Percentiles rank a stretch among this genome's conserved stretches.
These are phyloP conservation scores for Ascosphaera acerosa DNA, from an alignment of 2,329 filamentous ascomycete species.

Conservation along the genomic window DNA sequence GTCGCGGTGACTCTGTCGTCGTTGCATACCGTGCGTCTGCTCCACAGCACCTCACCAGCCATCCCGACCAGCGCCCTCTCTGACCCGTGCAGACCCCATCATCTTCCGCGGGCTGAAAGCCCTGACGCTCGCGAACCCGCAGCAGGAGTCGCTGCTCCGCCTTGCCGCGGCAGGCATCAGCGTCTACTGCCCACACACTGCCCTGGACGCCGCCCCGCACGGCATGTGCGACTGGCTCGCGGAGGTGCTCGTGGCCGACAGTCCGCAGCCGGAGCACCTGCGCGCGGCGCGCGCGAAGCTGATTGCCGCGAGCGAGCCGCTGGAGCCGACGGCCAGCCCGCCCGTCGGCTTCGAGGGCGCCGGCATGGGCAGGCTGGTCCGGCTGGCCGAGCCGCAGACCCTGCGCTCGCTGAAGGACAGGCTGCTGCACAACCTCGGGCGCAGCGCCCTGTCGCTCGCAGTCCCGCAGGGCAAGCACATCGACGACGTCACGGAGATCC, in stretches of 20 bases:
- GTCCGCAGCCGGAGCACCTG: slow-evolving; percentile 20
- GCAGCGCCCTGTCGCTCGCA: slow-evolving; percentile 37
- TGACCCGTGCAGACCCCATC: slow-evolving; percentile 45
- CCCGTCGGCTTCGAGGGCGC: slow-evolving; percentile 22
- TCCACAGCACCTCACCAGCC: no score
- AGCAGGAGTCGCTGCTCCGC: slow-evolving; percentile 62
- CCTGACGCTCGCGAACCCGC: slow-evolving; percentile 57
- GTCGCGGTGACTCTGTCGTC: slow-evolving; percentile 48
- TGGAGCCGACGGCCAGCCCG: slow-evolving; percentile 19
- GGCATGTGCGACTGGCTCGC: slow-evolving; percentile 91
- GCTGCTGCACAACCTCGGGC: slow-evolving; percentile 7
- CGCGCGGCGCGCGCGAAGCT: slow-evolving; percentile 14
- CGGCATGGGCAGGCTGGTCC: slow-evolving; percentile 36
- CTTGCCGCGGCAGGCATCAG: slow-evolving; percentile 71
- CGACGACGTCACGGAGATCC: slow-evolving; percentile 28
- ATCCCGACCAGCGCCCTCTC: background rate
- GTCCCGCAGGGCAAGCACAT: slow-evolving; percentile 33
- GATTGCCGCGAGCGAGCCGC: slow-evolving; percentile 11
- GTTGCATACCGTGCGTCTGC: slow-evolving; percentile 58
- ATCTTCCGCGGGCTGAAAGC: slow-evolving; percentile 88
- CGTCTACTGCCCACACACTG: slow-evolving; percentile 89
- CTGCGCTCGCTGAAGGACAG: slow-evolving; percentile 24
- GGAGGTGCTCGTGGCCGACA: slow-evolving; percentile 36
- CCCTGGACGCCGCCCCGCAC: slow-evolving; percentile 60
- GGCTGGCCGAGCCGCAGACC: slow-evolving; percentile 26